These are phyloP conservation scores for Aspergillus ochraceus DNA, from an alignment of 2,329 filamentous ascomycete species.

Conservation along the genomic window DNA sequence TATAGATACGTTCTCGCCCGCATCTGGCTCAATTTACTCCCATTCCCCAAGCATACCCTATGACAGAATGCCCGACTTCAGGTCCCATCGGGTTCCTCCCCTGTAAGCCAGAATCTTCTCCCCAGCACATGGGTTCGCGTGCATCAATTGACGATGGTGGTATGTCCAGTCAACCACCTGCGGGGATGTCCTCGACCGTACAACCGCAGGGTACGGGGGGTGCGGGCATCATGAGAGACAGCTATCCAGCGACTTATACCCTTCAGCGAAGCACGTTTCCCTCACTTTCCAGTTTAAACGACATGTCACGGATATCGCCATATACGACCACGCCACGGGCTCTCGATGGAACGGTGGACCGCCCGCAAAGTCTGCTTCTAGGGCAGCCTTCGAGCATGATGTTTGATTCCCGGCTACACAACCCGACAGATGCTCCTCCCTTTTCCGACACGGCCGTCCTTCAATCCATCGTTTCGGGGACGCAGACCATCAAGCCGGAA, in stretches of 20 bases:
- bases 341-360: constrained; percentile 34
- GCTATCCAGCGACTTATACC: constrained; percentile 35
- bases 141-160: constrained; percentile 16
- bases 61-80: constrained; percentile 41
- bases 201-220: constrained; percentile 31
- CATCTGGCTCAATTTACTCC: constrained; percentile 34
- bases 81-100: constrained; percentile 35
- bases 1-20: constrained; percentile 35
- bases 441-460: constrained; percentile 42
- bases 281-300: constrained; percentile 31
- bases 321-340: constrained; percentile 35
- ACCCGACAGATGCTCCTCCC: constrained; percentile 42
- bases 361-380: constrained; percentile 30
- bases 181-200: constrained; percentile 45
- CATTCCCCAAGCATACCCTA: constrained; percentile 34
- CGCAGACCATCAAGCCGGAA: constrained; percentile 62
- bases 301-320: constrained; percentile 34
- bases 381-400: constrained; percentile 24
- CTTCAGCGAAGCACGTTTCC: constrained; percentile 33
- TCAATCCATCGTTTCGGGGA: constrained; percentile 35
- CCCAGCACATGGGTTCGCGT: neutral
- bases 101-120: constrained; percentile 34
- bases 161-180: constrained; percentile 44
- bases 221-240: constrained; percentile 39
- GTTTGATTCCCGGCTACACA: constrained; percentile 28